Evolutionary conservation across 495 filamentous ascomycete genomes (phyloP).

Genomic region (Echria macrotheca): DNA sequence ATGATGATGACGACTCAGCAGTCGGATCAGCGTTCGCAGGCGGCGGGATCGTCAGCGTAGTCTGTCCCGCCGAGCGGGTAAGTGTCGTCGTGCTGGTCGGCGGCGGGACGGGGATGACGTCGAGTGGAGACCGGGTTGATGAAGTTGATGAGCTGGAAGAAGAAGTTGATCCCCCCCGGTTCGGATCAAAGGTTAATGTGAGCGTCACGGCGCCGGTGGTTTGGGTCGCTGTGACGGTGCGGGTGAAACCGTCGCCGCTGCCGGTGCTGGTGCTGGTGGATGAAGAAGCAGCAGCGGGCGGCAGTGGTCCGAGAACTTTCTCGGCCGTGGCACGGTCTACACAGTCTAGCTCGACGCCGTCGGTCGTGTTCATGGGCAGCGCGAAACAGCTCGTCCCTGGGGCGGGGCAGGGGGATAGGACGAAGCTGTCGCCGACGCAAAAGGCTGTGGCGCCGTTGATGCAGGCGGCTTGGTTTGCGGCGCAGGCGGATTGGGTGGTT

Average conservation of each 20-base stretch:
- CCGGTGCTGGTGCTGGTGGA: background rate
- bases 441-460: conserved; percentile 30
- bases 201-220: conserved; percentile 8
- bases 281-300: background rate
- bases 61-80: background rate
- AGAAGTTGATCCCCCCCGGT: background rate
- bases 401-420: conserved; percentile 22
- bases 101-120: conserved; percentile 8
- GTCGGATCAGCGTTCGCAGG: background rate
- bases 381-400: conserved; percentile 35
- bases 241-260: background rate
- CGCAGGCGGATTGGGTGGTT: conserved; percentile 33
- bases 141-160: background rate
- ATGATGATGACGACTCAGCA: no score
- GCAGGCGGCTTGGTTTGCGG: conserved; percentile 35
- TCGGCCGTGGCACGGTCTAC: conserved; percentile 22
- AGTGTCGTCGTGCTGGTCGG: conserved; percentile 2
- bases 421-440: conserved; percentile 29
- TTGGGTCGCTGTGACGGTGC: conserved; percentile 11
- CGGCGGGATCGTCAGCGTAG: background rate
- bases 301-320: conserved; percentile 20
- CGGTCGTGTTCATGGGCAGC: conserved; percentile 35
- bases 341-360: conserved; percentile 35
- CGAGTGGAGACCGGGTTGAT: background rate
- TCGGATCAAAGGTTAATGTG: conserved; percentile 11